Base-by-base conservation (phyloP, 2,329 filamentous ascomycete species). In the Tolypocladium inflatum region DNA sequence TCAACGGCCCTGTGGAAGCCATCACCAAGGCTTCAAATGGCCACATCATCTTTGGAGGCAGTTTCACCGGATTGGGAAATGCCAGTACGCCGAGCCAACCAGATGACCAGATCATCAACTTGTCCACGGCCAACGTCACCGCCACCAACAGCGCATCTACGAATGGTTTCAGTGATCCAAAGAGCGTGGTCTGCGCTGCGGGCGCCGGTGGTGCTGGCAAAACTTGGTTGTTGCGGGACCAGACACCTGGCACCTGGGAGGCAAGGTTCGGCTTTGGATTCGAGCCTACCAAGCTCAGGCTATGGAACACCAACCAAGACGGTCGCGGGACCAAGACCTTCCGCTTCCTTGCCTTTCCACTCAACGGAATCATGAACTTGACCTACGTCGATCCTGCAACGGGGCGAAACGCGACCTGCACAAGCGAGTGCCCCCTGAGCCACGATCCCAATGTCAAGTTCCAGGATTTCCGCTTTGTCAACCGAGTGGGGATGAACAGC, bases 311-410 rank as follows among this genome's bases (percentile, higher is more conserved):
- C 3, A 85, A 89, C 64, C 80, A 85, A 56, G 85, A 94, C 65
- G 91, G 89, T 55, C 86, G 91, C 63, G 92, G 94, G 37, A 96
- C 92, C 37, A 89, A 90, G 75, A 89, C 88, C 0, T 99, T 90
- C 76, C 85, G 91, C 59, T 95, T 91, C 69, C 90, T 90, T 26
- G 90, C 91, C 21, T 77, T 93, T 59, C 92, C 93, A 6, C 84
- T 93, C 67, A 87, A 89, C 62, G 94, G 94, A 56, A 97, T 99
- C 70, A 90, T 99, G 86, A 97, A 97, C 73, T 81, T 99, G 68
- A 96, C 91, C 42, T 97, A 94, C 66, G 86, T 86, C 62, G 91
- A 97, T 67, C 87, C 88, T 30, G 76, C 70, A 43, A 88, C 84
- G 2, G 88, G 88, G 33, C 76, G 82, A 55, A 86, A 87, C 57